Base-by-base conservation (phyloP, 805 yeast genomes). In the Yamadazyma kitorensis region DNA sequence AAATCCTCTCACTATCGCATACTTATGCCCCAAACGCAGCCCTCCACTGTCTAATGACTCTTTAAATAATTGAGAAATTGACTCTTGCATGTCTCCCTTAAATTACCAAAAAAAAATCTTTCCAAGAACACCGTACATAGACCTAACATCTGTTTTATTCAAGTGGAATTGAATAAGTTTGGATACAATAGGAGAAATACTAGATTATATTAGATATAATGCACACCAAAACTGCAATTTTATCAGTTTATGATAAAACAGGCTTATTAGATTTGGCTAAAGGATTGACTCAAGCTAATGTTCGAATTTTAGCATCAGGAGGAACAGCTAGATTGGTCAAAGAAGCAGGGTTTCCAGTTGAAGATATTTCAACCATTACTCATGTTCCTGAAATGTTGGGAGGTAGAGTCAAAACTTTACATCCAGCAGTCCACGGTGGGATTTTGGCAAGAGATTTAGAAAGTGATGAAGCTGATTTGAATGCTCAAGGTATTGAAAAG, bases 311-410 rank as follows among this genome's bases (percentile, higher is more conserved):
- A 39, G 98, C 98, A 33, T 86, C 96, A 25, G 98, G 98, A 42
- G 98, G 98, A 59, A 93, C 98, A 36, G 95, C 98, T 37, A 79
- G 76, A 55, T 72, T 93, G 72, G 80, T 93, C 37, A 82, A 96
- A 59, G 98, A 89, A 64, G 95, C 97, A 37, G 98, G 98, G 9
- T 91, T 93, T 79, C 91, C 95, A 28, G 98, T 93, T 12, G 96
- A 91, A 48, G 98, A 93, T 56, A 96, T 93, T 25, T 81, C 94
- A 25, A 61, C 93, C 40, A 87, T 93, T 60, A 93, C 98, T 23
- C 96, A 93, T 57, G 98, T 98, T 25, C 98, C 98, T 34, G 98
- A 93, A 67, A 93, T 93, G 96, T 74, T 93, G 49, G 96, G 97
- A 44, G 98, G 98, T 46, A 79, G 98, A 68, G 98, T 93, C 51